Base-by-base conservation (phyloP, 352 stramenopile species). In the Globisporangium carolinianum region DNA sequence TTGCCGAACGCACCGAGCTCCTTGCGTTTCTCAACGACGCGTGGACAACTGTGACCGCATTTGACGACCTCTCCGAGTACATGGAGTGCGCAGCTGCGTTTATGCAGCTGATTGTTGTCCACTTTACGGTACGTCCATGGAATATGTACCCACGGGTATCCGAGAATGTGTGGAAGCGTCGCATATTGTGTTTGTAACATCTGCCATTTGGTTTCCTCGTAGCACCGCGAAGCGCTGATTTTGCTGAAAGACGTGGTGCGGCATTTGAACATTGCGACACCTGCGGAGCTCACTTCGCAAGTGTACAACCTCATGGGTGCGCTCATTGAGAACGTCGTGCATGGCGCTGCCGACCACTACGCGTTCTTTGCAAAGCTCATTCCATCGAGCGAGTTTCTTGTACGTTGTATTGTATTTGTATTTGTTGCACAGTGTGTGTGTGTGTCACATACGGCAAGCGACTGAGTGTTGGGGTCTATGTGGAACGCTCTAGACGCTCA, bases 181-280 rank as follows among this genome's bases (percentile, higher is more conserved):
- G 2, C 24, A 32, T 32, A 32, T 32, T 32, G 24, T 32, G 3
- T 32, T 32, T 32, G 6, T 37, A 10, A n/a, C 35, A 4, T 39
- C 17, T 56, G 39, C 45, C 9, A 24, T 12, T 43, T 55, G 41
- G 12, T 48, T 67, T 12, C 0, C 8, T 32, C n/a, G 7, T 45
- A 76, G 69, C 76, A 88, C 43, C 76, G 79, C 14, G 86, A 97
- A 55, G 81, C 88, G 5, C 66, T 89, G 14, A 86, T 96, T 8
- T 53, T 97, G n/a, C 64, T 97, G 0, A 84, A 87, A 38, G 84
- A 95, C 55, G 76, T 95, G n/a, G 75, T 94, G n/a, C 73, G 75
- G 1, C 85, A 95, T 42, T 39, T 97, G 51, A 87, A 91, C 10
- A 60, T 73, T 3, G 80, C 84, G 18, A 79, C 68, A 3, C 68